Conservation (phyloP, 768 basidiomycete genomes). For the Fomitopsis serialis region DNA sequence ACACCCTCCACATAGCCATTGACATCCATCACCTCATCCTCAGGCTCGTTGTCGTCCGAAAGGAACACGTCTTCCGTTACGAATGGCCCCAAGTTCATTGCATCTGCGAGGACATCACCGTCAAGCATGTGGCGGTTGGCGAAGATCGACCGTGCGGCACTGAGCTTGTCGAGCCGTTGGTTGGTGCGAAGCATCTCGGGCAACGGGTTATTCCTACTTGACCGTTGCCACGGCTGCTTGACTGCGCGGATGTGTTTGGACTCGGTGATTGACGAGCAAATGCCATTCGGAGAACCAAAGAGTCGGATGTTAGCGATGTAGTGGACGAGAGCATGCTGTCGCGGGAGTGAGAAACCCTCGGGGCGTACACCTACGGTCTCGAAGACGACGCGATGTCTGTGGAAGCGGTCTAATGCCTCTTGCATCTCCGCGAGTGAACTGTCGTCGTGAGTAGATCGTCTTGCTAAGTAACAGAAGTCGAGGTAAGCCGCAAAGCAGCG, state of each 20-base stretch:
- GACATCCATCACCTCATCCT: too few relatives aligned
- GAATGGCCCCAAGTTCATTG: too few relatives aligned
- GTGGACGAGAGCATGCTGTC: slow-evolving; percentile 12
- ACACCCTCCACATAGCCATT: too few relatives aligned
- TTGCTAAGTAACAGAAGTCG: slow-evolving; percentile 20
- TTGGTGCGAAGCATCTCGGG: slow-evolving; percentile 15
- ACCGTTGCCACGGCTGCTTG: slow-evolving; percentile 17
- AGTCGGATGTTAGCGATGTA: slow-evolving; percentile 2
- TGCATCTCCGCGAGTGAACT: neutral
- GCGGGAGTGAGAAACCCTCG: slow-evolving; percentile 11
- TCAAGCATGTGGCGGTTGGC: slow-evolving; percentile 10
- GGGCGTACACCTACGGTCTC: slow-evolving; percentile 1
- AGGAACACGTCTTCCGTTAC: too few relatives aligned
- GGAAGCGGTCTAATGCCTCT: neutral
- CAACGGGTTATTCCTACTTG: slow-evolving; percentile 12
- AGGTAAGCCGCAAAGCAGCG: slow-evolving; percentile 11
- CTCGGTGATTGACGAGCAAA: slow-evolving; percentile 20
- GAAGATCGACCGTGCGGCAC: slow-evolving; percentile 15
- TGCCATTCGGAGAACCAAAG: slow-evolving; percentile 16
- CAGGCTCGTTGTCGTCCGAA: too few relatives aligned
- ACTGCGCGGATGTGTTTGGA: slow-evolving; percentile 17
- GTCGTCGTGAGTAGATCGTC: neutral
- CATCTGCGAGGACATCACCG: too few relatives aligned
- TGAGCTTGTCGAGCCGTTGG: slow-evolving; percentile 21
- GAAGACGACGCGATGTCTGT: slow-evolving; percentile 2